A percentile compares a stretch with the other conserved stretches of the same genome.
phyloP scores from a whole-genome alignment of 345 rosid genomes.

The Mangifera indica region DNA sequence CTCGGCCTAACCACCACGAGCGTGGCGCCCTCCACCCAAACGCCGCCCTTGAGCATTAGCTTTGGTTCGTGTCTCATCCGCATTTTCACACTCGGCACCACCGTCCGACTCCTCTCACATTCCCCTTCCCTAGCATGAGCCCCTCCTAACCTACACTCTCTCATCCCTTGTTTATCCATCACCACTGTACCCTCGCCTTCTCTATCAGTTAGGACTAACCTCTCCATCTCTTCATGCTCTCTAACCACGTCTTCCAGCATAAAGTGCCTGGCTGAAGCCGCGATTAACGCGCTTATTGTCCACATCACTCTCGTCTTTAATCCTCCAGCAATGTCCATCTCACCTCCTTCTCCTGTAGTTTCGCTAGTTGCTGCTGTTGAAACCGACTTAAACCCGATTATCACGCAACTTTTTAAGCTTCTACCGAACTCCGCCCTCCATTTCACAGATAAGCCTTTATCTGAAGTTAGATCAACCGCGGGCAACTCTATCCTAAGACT shows the following conservation, averaged over 20 bases:
- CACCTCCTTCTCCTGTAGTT: neutral
- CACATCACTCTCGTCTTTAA: constrained; percentile 50
- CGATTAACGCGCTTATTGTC: constrained; percentile 51
- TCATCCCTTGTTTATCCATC: constrained; percentile 40
- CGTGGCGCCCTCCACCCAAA: constrained; percentile 36
- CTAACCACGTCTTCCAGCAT: constrained; percentile 36
- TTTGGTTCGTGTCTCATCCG: constrained; percentile 44
- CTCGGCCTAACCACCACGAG: constrained; percentile 44
- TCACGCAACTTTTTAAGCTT: constrained; percentile 38
- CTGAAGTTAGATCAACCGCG: constrained; percentile 34
- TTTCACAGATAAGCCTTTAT: constrained; percentile 30
- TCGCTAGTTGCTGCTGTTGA: neutral
- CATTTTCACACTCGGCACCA: constrained; percentile 46
- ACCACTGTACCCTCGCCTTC: constrained; percentile 46
- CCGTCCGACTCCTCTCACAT: constrained; percentile 24
- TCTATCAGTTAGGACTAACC: constrained; percentile 34
- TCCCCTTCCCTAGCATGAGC: constrained; percentile 15
- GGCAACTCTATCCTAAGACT: constrained; percentile 46
- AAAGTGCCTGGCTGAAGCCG: constrained; percentile 45
- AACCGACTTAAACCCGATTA: constrained; percentile 33
- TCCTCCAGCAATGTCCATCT: constrained; percentile 29
- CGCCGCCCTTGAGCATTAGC: constrained; percentile 24
- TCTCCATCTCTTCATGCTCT: constrained; percentile 32
- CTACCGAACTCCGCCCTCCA: constrained; percentile 48
- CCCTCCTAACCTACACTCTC: constrained; percentile 30